A percentile compares a stretch with the other conserved stretches of the same genome.
These are phyloP conservation scores for Paxillus ammoniavirescens DNA, from an alignment of 768 basidiomycete species.

Conservation along the genomic window DNA sequence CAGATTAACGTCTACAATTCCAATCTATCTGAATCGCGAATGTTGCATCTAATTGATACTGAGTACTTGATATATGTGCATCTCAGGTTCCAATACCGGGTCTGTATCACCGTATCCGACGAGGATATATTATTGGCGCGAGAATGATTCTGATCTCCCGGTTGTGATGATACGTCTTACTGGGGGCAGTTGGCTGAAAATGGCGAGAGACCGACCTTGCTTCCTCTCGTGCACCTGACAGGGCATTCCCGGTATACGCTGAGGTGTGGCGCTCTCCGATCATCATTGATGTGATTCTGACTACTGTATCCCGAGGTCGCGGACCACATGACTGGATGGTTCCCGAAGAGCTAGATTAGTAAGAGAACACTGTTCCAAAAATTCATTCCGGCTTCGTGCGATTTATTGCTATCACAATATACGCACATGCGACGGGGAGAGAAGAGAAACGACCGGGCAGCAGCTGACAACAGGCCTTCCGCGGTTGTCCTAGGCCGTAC, in stretches of 20 bases:
- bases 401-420: slow-evolving; percentile 21
- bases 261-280: slow-evolving; percentile 22
- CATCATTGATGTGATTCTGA: slow-evolving; percentile 2
- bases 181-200: not conserved
- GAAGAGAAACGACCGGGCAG: not conserved
- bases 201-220: not conserved
- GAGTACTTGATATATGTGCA: slow-evolving; percentile 10
- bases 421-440: slow-evolving; percentile 7
- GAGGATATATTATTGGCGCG: slow-evolving; percentile 16
- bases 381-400: slow-evolving; percentile 19
- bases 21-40: slow-evolving; percentile 8
- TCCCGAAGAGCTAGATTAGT: slow-evolving; percentile 15
- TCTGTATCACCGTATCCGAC: slow-evolving; percentile 13
- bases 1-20: slow-evolving; percentile 24
- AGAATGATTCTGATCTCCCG: slow-evolving; percentile 3
- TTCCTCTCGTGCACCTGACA: not conserved
- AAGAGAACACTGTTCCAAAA: slow-evolving; percentile 13
- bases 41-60: not conserved
- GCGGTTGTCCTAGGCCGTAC: not conserved
- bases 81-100: slow-evolving; percentile 5
- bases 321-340: slow-evolving; percentile 1
- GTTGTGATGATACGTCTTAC: slow-evolving; percentile 2
- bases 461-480: not conserved
- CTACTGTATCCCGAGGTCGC: not conserved
- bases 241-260: not conserved